phyloP scores from a whole-genome alignment of 371 early-diverging fungal species.

The Parasitella parasitica region DNA sequence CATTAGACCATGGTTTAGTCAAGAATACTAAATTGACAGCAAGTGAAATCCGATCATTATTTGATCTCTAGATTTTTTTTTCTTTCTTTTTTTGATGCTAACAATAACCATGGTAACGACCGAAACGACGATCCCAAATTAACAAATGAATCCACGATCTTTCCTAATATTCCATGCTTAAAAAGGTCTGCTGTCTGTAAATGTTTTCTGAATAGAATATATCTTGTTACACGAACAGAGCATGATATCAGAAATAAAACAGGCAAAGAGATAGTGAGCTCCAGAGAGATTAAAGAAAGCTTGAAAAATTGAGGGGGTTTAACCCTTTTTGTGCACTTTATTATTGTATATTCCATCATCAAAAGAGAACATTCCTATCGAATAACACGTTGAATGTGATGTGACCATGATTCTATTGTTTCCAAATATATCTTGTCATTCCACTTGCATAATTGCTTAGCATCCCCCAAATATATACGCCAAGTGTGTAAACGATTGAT shows the following conservation, averaged over 20 bases:
- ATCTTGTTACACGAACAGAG: not conserved
- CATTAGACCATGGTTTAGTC: conserved; percentile 42
- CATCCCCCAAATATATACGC: not conserved
- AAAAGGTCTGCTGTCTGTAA: not conserved
- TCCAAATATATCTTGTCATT: too few relatives aligned
- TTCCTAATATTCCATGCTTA: conserved; percentile 1
- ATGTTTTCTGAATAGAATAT: not conserved
- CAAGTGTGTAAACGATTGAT: too few relatives aligned
- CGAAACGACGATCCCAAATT: not conserved
- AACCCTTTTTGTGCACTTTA: not conserved
- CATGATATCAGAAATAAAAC: too few relatives aligned
- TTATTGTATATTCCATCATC: too few relatives aligned
- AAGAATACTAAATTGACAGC: conserved; percentile 39
- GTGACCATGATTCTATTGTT: not conserved
- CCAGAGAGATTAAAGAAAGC: too few relatives aligned
- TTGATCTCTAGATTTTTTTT: conserved; percentile 17
- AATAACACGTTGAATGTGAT: conserved; percentile 3
- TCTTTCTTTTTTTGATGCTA: not conserved
- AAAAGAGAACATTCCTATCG: conserved; percentile 13
- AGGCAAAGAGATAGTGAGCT: too few relatives aligned
- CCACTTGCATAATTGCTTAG: not conserved
- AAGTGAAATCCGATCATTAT: conserved; percentile 43
- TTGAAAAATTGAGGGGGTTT: not conserved
- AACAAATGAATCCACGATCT: not conserved
- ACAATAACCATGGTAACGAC: not conserved